Evolutionary conservation across 192 early-diverging fungal genomes (phyloP).

Genomic region (Linnemannia zychae): DNA sequence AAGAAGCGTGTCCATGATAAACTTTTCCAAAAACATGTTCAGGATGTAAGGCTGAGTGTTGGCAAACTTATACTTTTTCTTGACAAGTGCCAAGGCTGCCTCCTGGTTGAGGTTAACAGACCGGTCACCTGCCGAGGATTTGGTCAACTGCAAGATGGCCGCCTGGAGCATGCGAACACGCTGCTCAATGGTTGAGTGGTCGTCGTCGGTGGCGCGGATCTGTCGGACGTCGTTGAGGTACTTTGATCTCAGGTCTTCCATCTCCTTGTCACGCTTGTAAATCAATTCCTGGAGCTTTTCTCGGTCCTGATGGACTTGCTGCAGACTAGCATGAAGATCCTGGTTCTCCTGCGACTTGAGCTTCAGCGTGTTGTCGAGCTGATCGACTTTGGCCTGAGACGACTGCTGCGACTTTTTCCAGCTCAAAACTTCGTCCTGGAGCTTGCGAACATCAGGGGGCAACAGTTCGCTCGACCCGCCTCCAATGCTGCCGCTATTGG

Average conservation of each 20-base stretch:
- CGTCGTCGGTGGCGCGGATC: constrained; percentile 63
- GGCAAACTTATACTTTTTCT: constrained; percentile 53
- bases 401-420: constrained; percentile 51
- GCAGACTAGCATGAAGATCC: constrained; percentile 35
- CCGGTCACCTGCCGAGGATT: constrained; percentile 51
- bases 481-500: constrained; percentile 8
- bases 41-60: constrained; percentile 55
- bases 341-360: constrained; percentile 53
- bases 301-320: constrained; percentile 49
- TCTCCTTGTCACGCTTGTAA: constrained; percentile 55
- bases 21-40: constrained; percentile 66
- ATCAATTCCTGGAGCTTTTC: constrained; percentile 51
- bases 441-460: constrained; percentile 41
- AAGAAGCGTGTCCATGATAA: constrained; percentile 64
- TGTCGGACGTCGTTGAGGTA: constrained; percentile 58
- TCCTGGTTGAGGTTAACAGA: constrained; percentile 50
- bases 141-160: constrained; percentile 50
- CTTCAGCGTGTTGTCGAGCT: constrained; percentile 31
- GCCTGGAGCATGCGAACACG: constrained; percentile 55
- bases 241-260: constrained; percentile 53
- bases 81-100: constrained; percentile 39
- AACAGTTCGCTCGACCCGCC: constrained; percentile 15
- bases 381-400: constrained; percentile 36
- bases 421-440: constrained; percentile 45
- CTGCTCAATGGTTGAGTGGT: constrained; percentile 53